Conservation (phyloP, 1,139 yeast genomes). For the Saccharomycopsis crataegensis region DNA sequence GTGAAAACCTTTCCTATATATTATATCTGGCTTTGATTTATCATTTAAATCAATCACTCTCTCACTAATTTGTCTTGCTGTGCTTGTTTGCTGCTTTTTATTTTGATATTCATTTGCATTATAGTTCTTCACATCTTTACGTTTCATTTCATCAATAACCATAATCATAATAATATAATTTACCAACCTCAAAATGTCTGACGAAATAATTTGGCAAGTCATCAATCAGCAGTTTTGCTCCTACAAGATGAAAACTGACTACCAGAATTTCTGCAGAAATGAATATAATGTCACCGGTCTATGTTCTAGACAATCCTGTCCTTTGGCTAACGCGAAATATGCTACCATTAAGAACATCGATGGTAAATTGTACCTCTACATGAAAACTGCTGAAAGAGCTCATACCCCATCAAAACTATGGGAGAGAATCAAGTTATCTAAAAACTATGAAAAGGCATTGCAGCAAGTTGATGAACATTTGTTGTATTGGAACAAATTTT, state of each 20-base stretch:
- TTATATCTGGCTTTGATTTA: no score
- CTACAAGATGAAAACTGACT: slow-evolving; percentile 71
- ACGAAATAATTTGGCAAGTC: slow-evolving; percentile 74
- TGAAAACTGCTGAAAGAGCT: slow-evolving; percentile 96
- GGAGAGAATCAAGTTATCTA: slow-evolving; percentile 87
- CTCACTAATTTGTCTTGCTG: no score
- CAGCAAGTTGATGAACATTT: slow-evolving; percentile 81
- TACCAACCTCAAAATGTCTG: slow-evolving; percentile 29
- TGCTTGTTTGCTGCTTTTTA: no score
- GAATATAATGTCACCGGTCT: slow-evolving; percentile 88
- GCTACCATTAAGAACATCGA: slow-evolving; percentile 90
- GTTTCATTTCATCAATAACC: no score
- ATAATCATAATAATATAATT: no score
- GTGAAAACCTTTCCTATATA: no score
- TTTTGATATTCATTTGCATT: no score
- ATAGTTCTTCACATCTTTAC: no score
- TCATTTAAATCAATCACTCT: no score
- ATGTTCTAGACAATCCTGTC: slow-evolving; percentile 90
- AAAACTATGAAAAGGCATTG: slow-evolving; percentile 81
- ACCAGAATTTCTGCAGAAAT: slow-evolving; percentile 78
- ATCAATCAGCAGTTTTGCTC: slow-evolving; percentile 88
- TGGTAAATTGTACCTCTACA: slow-evolving; percentile 82
- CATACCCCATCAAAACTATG: slow-evolving; percentile 90
- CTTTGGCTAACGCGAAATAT: slow-evolving; percentile 90
- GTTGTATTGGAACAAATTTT: slow-evolving; percentile 87